phyloP scores from a whole-genome alignment of 305 asterid species.

The Coffea humblotiana region DNA sequence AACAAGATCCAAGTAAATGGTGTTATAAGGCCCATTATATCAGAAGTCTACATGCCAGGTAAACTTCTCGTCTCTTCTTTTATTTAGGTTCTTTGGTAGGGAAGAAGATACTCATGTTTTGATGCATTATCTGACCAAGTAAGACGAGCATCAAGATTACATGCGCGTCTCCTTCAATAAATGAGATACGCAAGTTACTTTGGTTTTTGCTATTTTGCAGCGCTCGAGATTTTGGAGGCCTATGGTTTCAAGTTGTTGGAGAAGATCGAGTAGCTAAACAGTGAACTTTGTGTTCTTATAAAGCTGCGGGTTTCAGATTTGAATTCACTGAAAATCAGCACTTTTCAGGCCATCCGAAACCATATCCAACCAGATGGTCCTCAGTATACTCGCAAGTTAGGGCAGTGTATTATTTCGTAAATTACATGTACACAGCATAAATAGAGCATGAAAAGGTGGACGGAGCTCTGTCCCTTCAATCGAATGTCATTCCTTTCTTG shows the following conservation, averaged over 20 bases:
- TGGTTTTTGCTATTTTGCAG: slow-evolving; percentile 39
- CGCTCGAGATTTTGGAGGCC: slow-evolving; percentile 68
- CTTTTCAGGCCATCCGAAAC: background rate
- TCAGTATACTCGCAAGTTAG: background rate
- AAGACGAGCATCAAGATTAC: background rate
- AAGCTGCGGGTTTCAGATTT: background rate
- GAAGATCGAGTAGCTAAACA: slow-evolving; percentile 47
- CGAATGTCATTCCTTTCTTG: background rate
- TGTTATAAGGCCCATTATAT: slow-evolving; percentile 69
- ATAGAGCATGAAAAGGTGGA: background rate
- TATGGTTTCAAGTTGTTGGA: slow-evolving; percentile 83
- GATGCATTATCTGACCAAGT: background rate
- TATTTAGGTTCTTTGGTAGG: background rate
- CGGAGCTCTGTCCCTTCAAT: background rate
- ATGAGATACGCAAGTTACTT: background rate
- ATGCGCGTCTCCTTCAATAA: background rate
- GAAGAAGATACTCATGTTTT: background rate
- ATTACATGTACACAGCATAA: background rate
- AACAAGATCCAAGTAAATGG: slow-evolving; percentile 60
- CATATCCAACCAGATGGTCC: background rate
- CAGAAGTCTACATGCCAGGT: slow-evolving; percentile 90
- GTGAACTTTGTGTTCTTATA: background rate
- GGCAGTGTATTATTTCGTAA: background rate
- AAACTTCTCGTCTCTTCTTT: slow-evolving; percentile 1
- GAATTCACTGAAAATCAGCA: background rate